Base-by-base conservation (phyloP, 1,139 yeast genomes). In the Eremothecium cymbalariae region DNA sequence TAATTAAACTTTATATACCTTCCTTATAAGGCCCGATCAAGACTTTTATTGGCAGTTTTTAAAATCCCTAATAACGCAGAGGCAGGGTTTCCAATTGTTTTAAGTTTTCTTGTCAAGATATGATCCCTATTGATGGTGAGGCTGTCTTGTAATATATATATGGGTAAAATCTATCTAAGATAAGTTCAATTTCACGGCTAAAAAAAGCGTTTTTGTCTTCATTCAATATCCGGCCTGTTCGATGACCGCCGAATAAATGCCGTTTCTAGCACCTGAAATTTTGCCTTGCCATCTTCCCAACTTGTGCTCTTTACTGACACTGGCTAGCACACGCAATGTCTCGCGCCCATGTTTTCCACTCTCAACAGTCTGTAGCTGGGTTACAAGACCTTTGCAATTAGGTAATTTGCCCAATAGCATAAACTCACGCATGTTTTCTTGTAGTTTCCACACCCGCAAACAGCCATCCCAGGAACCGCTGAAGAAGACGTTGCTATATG, bases 391-490 rank as follows among this genome's bases (percentile, higher is more conserved):
- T 38, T 68, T 70, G 35, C 79, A 76, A 23, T 70, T 65, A n/a
- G 66, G 57, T 24, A 84, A 53, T 28, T 67, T 66, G 9, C 79
- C 82, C 15, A 81, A 47, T 14, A 65, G 55, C 29, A 60, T 64
- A 51, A 85, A 82, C 22, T 66, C 62, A 46, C 94, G 69, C 50
- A 78, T 57, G 37, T 74, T 78, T 33, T 71, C 77, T 36, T 71
- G 73, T 22, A 90, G 57, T 50, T 73, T 74, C 97, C 97, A 90
- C 31, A 85, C 67, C 42, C 72, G 74, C 38, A 84, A 58, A 5
- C 64, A 58, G 3, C 97, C 97, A 53, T 74, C 72, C 77, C 84
- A 82, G 2, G 97, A 86, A 1, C 98, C 98, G 16, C 86, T 75
- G 35, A 90, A 63, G 51, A 90, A 84, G 6, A 85, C 59, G 53